Base-by-base conservation (phyloP, 2,329 filamentous ascomycete genomes). In the Alternaria consortialis region DNA sequence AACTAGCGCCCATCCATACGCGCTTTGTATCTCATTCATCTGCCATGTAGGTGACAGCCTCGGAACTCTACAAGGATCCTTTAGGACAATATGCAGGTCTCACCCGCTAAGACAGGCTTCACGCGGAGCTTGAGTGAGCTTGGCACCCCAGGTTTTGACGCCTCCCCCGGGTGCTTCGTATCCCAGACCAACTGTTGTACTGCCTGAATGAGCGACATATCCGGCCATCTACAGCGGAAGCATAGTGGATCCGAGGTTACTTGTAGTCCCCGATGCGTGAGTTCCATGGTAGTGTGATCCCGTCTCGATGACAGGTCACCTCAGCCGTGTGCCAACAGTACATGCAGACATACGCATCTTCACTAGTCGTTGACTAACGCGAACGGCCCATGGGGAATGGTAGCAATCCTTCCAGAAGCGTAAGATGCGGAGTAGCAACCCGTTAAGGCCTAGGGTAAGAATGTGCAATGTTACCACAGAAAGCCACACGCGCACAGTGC, bases 401-500 rank as follows among this genome's bases (percentile, higher is more conserved):
- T 20, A 53, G 60, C 54, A 65, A 73, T 71, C 68, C 69, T 76
- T 76, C 73, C 73, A 71, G 70, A 76, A 76, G 62, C 58, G 62
- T 71, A 63, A 67, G 65, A 66, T 67, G 64, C 74, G 75, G 75
- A 76, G 74, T 29, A 72, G 25, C 62, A 43, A 6, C 75, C 68
- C 44, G 9, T 64, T 69, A 32, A 25, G 64, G 73, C 55, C 60
- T 76, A 76, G 74, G 12, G 60, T 59, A 42, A 50, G 48, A 64
- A 23, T 61, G 60, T 59, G 65, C 69, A 74, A 76, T 76, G 75
- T 71, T 74, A 77, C 75, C 70, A 68, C 76, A 69, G 65, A 64
- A 70, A 74, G 71, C 73, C 70, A 76, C 67, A 65, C 58, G 48
- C 58, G 64, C 62, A 64, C 71, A 63, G 59, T 65, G 69, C 69